Evolutionary conservation across 1,139 yeast species (phyloP), one percentile per base, ranked within the genome.

Genomic region (Diutina catenulata): DNA sequence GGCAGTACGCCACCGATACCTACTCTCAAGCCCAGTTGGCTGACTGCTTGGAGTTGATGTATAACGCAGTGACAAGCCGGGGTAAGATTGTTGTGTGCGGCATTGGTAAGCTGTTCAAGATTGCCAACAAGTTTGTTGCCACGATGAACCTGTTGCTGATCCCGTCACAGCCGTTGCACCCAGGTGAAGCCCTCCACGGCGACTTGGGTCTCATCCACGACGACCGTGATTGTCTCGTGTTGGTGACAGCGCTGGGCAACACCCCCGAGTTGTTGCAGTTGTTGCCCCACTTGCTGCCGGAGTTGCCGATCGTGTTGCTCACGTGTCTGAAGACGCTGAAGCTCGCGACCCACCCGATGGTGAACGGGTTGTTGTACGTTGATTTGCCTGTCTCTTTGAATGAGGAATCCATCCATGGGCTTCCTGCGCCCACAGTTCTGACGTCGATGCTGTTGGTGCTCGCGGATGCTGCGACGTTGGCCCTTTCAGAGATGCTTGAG

Each of bases 181-280:
- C 95, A 0, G 63, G 83, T 2, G 96, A 86, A 45, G 95, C 95
- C 0, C 62, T 87, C 23, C 96, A 86, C 53, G 96, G 96, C 4
- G 96, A 86, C 53, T 64, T 86, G 48, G 96, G 95, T 1, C 57
- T 77, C 26, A 59, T 86, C 21, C 61, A 73, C 40, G 25, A 31
- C n/a, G 74, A 75, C 25, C 62, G 60, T 16, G 94, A 84, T 55
- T 68, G 77, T 20, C 48, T 86, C 40, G 55, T 86, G 5, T 62
- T 84, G 52, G 72, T 86, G 28, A 76, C 91, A 0, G 82, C 91
- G 2, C 77, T 91, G 33, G 96, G 96, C 1, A 80, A 77, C 48
- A 80, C 95, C 1, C 82, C 88, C 0, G 96, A 86, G 52, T 64
- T 87, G 32, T 45, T 76, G 19, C 63, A 64, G 41, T 55, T 80